Evolutionary conservation across 176 grass and related monocot species (phyloP), one percentile per base, ranked within the genome.

Genomic region (Carex littledalei): DNA sequence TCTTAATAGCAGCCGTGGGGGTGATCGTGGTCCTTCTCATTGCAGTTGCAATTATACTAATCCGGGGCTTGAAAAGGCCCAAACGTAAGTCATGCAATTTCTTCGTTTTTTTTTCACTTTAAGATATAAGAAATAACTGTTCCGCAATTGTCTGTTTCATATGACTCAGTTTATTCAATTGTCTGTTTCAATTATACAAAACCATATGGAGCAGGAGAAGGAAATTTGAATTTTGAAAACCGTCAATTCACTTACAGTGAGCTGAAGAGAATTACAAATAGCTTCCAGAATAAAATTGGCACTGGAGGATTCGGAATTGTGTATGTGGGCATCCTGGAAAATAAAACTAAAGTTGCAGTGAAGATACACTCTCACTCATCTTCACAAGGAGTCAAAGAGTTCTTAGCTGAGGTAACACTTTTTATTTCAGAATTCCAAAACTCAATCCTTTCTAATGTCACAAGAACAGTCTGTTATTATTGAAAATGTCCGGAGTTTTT

Each of bases 301-400:
- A 84, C 59, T 47, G 92, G 92, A 47, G 89, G 87, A 20, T 94
- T 94, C 56, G 92, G 89, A 37, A 60, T 35, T 81, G 92, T 94
- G 24, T 91, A 87, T 60, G 26, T 60, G 58, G 92, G 89, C 21
- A 18, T 45, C n/a, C 57, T 91, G 31, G 89, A 94, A 71, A 68
- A 91, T 75, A 79, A 79, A 63, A 94, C 65, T 80, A 58, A 82
- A 16, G 89, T 94, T n/a, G 92, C 89, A 12, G 89, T 91, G 15
- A 94, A 94, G 80, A 81, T 79, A 6, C 77, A 71, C 17, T 86
- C 91, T 20, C 45, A 91, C 8, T 87, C 83, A 10, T 87, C 92
- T 2, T 63, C 79, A 1, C 87, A 94, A 80, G 89, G 87, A 18
- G 20, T 87, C 58, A 86, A 94, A 57, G 87, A 94, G 78, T 94